phyloP scores from a whole-genome alignment of 148 eudicot species.

The Chenopodium berlandieri region DNA sequence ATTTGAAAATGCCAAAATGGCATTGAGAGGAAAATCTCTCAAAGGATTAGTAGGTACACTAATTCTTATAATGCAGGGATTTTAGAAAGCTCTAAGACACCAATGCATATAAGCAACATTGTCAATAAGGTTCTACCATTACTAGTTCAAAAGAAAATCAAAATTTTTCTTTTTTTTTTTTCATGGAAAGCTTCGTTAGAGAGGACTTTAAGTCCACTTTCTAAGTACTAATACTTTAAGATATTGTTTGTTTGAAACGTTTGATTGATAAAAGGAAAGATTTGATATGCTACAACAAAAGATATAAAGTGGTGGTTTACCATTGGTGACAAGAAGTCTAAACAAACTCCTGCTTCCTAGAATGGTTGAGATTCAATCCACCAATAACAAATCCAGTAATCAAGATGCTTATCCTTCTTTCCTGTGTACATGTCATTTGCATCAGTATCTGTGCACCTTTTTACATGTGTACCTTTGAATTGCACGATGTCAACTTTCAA shows the following conservation, averaged over 20 bases:
- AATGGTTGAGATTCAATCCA: neutral
- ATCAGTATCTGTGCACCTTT: neutral
- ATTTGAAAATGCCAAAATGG: neutral
- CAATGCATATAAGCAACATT: neutral
- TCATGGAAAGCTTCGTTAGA: neutral
- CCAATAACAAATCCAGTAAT: neutral
- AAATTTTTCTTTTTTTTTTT: neutral
- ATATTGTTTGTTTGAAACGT: neutral
- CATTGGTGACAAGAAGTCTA: neutral
- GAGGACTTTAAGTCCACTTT: neutral
- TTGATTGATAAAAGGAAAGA: neutral
- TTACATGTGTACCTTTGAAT: neutral
- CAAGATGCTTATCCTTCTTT: slow-evolving; percentile 11
- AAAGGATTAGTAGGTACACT: neutral
- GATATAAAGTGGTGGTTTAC: neutral
- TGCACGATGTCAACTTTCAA: neutral
- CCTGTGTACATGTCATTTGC: neutral
- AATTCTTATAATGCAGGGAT: neutral
- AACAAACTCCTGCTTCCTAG: neutral
- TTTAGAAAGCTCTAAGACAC: neutral
- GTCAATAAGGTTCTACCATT: neutral
- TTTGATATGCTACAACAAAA: neutral
- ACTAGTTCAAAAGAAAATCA: neutral
- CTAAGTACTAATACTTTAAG: neutral
- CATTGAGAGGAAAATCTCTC: neutral